Base-by-base conservation (phyloP, 306 rosid genomes). In the Trichosanthes cucumerina region DNA sequence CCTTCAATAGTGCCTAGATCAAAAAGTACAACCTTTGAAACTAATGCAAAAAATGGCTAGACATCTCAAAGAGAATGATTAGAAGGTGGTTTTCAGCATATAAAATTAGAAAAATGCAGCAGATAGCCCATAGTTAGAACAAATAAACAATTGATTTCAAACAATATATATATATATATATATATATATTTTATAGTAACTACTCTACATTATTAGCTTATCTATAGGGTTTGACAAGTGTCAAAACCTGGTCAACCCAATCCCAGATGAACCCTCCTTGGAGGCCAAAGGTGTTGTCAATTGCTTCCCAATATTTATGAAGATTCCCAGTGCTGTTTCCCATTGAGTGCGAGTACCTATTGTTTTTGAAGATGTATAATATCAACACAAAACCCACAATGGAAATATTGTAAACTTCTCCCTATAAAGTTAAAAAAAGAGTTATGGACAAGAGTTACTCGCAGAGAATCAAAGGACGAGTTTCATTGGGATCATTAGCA, bases 211-310 rank as follows among this genome's bases (percentile, higher is more conserved):
- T 28, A 26, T 28, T 60, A 28, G 66, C 9, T 26, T 12, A 60
- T 26, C n/a, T n/a, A n/a, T n/a, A n/a, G n/a, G n/a, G n/a, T n/a
- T n/a, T 23, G 9, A 41, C 0, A 6, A 70, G 18, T 46, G 56
- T 23, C 53, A 7, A 73, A 23, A 87, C 98, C 88, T 95, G 96
- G 86, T 95, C 97, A 84, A 89, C 98, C 98, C 98, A 95, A 6
- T 95, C 98, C 98, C 98, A 95, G 84, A 95, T 92, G 84, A 95
- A 95, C 80, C 98, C 98, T 58, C 98, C 98, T 86, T 95, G 98
- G 62, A 95, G 97, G 81, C 98, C 98, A 86, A 95, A 92, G 78
- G 91, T 90, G 89, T 52, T 82, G 80, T 95, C 98, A 81, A 95
- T 92, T 77, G 92, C 96, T 85, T 95, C 97, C 98, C 98, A 95